Evolutionary conservation across 352 stramenopile genomes (phyloP).

Genomic region (Pythium brassicae): DNA sequence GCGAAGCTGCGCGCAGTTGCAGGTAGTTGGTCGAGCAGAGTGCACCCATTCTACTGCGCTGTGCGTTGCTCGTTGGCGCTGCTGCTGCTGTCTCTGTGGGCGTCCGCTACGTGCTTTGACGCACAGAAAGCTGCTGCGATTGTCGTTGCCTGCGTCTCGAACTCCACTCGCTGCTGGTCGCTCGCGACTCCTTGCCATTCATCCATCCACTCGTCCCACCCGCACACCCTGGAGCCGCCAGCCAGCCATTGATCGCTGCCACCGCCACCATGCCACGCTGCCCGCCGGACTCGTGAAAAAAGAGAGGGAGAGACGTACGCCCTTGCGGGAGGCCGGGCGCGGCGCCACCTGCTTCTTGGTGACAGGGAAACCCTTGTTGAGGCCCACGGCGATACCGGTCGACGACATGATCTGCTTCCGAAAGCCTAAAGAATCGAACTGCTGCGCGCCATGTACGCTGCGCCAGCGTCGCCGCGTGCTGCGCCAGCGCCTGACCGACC

Average conservation of each 20-base stretch:
- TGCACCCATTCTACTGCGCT: too few species aligned
- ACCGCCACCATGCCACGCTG: not conserved
- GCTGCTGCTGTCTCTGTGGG: not conserved
- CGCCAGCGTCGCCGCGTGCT: conserved; percentile 2
- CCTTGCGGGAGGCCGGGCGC: conserved; percentile 83
- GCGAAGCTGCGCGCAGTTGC: too few species aligned
- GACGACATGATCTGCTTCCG: conserved; percentile 88
- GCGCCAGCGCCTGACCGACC: conserved; percentile 12
- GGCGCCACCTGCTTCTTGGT: conserved; percentile 89
- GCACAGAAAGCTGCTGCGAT: too few species aligned
- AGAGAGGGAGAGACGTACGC: conserved; percentile 63
- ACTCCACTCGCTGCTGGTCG: too few species aligned
- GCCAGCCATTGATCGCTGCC: not conserved
- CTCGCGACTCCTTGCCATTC: not conserved
- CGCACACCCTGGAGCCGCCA: not conserved
- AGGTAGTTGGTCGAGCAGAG: too few species aligned
- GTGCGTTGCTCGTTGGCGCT: too few species aligned
- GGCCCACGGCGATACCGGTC: conserved; percentile 88
- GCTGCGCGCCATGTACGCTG: conserved; percentile 19
- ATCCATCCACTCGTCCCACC: not conserved
- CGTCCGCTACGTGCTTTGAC: too few species aligned
- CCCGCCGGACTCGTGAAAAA: not conserved
- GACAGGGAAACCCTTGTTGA: conserved; percentile 92
- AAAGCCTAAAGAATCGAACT: conserved; percentile 88
- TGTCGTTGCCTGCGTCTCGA: too few species aligned